Percentiles rank a stretch among this genome's conserved stretches.
These are phyloP conservation scores for Thamnidium elegans DNA, from an alignment of 192 early-diverging fungal genomes.

Conservation along the genomic window DNA sequence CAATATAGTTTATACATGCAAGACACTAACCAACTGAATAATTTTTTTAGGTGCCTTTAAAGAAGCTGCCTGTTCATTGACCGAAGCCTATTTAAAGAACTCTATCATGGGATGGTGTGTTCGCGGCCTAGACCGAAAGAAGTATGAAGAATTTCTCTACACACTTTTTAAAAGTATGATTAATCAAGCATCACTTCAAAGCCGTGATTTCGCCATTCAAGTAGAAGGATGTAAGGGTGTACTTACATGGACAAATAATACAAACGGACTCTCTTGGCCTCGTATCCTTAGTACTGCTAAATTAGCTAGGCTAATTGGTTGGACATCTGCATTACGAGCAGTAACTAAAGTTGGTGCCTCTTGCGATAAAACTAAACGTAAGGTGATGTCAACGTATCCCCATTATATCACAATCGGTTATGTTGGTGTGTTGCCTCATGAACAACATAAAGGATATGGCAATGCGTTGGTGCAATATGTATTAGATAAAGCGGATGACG, in stretches of 20 bases:
- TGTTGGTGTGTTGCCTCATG: constrained; percentile 28
- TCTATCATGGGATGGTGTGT: constrained; percentile 26
- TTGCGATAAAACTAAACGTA: constrained; percentile 3
- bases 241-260: constrained; percentile 26
- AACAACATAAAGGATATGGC: constrained; percentile 32
- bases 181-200: constrained; percentile 22
- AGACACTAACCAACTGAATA: not conserved
- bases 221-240: constrained; percentile 38
- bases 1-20: not conserved
- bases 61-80: constrained; percentile 28
- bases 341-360: constrained; percentile 4
- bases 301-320: constrained; percentile 20
- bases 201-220: constrained; percentile 35
- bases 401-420: constrained; percentile 24
- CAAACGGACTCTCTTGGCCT: constrained; percentile 13
- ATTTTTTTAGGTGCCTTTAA: constrained; percentile 28
- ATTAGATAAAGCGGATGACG: constrained; percentile 23
- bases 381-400: constrained; percentile 7
- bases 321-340: constrained; percentile 18
- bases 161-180: constrained; percentile 29
- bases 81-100: constrained; percentile 24
- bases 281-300: constrained; percentile 10
- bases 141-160: constrained; percentile 4
- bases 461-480: constrained; percentile 19
- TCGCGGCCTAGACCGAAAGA: not conserved